Conservation (phyloP, 1,284 basidiomycete genomes). For the Pascua sp. region DNA sequence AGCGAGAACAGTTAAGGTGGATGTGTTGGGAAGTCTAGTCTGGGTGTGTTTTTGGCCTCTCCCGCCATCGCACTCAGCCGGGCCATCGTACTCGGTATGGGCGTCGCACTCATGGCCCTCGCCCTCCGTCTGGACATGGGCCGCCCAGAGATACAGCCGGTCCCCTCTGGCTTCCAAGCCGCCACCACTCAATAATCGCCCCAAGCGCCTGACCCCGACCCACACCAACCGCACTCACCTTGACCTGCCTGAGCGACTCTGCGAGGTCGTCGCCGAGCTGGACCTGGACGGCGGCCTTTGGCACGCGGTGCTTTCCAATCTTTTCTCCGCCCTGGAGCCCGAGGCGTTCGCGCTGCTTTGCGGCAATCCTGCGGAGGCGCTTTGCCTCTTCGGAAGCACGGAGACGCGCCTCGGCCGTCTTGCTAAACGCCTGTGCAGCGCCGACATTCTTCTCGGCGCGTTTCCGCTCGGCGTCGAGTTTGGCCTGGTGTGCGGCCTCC, state of each 20-base stretch:
- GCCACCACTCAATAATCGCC: no score
- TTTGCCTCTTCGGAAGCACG: slow-evolving; percentile 28
- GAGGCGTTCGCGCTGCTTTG: slow-evolving; percentile 61
- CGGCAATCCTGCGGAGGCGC: slow-evolving; percentile 47
- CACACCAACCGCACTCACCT: slow-evolving; percentile 58
- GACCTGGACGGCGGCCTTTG: slow-evolving; percentile 68
- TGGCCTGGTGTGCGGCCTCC: slow-evolving; percentile 20
- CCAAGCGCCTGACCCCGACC: no score
- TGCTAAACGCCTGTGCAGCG: slow-evolving; percentile 26
- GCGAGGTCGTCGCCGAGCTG: slow-evolving; percentile 88
- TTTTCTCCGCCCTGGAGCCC: slow-evolving; percentile 56
- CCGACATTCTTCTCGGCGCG: slow-evolving; percentile 30
- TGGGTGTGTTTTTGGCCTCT: no score
- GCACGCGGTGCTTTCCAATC: slow-evolving; percentile 73
- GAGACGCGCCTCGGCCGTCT: slow-evolving; percentile 27
- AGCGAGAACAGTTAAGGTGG: neutral
- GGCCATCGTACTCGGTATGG: no score
- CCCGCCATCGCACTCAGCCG: no score
- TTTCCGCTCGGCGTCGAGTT: slow-evolving; percentile 24
- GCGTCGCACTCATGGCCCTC: no score
- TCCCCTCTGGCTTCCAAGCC: no score
- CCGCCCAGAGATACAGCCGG: no score
- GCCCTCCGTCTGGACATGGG: no score
- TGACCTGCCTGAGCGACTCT: slow-evolving; percentile 78
- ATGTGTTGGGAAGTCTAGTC: no score